A percentile compares a stretch with the other conserved stretches of the same genome.
Conservation (phyloP, 805 yeast species). For the Metschnikowia shivogae region DNA sequence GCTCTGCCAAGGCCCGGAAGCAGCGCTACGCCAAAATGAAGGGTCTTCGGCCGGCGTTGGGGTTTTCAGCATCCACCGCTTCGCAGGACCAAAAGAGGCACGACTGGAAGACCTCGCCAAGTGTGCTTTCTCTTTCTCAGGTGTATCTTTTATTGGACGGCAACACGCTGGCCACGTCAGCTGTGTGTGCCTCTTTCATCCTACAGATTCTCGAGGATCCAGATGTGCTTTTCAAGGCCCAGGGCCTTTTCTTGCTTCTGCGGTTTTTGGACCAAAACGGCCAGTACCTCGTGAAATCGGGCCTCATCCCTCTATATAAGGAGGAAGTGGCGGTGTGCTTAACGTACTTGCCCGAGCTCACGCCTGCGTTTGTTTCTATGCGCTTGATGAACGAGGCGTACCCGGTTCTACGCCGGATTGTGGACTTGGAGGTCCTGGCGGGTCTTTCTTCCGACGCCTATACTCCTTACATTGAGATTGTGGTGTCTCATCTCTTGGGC, state of each 20-base stretch:
- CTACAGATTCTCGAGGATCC: slow-evolving; percentile 35
- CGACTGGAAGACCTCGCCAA: slow-evolving; percentile 25
- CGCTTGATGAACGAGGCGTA: slow-evolving; percentile 23
- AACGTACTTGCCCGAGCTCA: slow-evolving; percentile 25
- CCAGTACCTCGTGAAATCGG: slow-evolving; percentile 20
- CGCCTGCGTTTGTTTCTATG: slow-evolving; percentile 21
- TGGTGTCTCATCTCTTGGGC: slow-evolving; percentile 22
- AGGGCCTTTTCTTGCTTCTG: slow-evolving; percentile 21
- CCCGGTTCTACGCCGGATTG: slow-evolving; percentile 15
- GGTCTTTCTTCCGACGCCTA: slow-evolving; percentile 1
- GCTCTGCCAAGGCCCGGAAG: slow-evolving; percentile 4
- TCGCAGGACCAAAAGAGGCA: slow-evolving; percentile 23
- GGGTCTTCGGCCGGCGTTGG: slow-evolving; percentile 18
- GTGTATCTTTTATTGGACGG: slow-evolving; percentile 18
- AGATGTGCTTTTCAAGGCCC: slow-evolving; percentile 25
- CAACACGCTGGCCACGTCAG: slow-evolving; percentile 8
- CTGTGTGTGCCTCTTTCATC: slow-evolving; percentile 25
- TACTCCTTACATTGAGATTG: slow-evolving; percentile 20
- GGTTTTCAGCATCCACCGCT: slow-evolving; percentile 8
- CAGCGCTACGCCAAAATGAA: not conserved
- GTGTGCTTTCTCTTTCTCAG: slow-evolving; percentile 25
- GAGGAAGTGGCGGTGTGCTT: slow-evolving; percentile 24
- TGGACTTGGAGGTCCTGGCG: slow-evolving; percentile 2
- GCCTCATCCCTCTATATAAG: slow-evolving; percentile 25
- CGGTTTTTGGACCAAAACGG: slow-evolving; percentile 11